A percentile compares a stretch with the other conserved stretches of the same genome.
Conservation (phyloP, 306 rosid genomes). For the Canavalia gladiata region DNA sequence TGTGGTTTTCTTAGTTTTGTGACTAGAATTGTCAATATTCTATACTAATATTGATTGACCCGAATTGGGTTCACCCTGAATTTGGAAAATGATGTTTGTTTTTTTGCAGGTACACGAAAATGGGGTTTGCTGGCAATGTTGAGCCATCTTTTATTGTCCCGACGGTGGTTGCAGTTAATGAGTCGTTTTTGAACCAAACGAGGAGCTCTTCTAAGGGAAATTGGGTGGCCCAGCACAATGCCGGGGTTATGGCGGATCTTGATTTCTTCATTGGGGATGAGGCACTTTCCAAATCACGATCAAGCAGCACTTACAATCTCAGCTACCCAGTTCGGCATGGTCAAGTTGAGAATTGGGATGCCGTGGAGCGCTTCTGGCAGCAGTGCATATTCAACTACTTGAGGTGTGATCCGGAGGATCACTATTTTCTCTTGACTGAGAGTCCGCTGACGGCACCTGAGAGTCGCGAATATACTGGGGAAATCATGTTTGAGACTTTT, state of each 20-base stretch:
- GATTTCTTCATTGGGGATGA: constrained; percentile 99
- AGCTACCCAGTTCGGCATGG: constrained; percentile 87
- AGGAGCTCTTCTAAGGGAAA: constrained; percentile 77
- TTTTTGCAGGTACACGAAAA: constrained; percentile 83
- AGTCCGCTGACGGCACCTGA: constrained; percentile 97
- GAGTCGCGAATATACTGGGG: constrained; percentile 97
- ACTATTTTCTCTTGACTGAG: constrained; percentile 92
- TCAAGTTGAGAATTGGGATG: constrained; percentile 96
- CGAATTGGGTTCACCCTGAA: constrained; percentile 34
- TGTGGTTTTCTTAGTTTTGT: background rate
- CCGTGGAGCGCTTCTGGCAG: constrained; percentile 99
- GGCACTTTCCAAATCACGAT: constrained; percentile 80
- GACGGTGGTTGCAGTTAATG: constrained; percentile 88
- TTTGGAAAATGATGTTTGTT: constrained; percentile 21
- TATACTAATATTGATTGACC: background rate
- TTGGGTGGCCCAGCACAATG: constrained; percentile 92
- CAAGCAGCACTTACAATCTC: constrained; percentile 85
- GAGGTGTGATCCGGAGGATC: constrained; percentile 99
- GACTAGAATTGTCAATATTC: background rate
- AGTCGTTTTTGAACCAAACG: constrained; percentile 84
- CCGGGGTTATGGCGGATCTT: constrained; percentile 99
- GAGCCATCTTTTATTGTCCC: constrained; percentile 95
- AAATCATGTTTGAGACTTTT: constrained; percentile 98
- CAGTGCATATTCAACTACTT: constrained; percentile 91
- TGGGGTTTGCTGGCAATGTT: constrained; percentile 98